Evolutionary conservation across 116 monocot genomes (phyloP).

Genomic region (Iris pallida): DNA sequence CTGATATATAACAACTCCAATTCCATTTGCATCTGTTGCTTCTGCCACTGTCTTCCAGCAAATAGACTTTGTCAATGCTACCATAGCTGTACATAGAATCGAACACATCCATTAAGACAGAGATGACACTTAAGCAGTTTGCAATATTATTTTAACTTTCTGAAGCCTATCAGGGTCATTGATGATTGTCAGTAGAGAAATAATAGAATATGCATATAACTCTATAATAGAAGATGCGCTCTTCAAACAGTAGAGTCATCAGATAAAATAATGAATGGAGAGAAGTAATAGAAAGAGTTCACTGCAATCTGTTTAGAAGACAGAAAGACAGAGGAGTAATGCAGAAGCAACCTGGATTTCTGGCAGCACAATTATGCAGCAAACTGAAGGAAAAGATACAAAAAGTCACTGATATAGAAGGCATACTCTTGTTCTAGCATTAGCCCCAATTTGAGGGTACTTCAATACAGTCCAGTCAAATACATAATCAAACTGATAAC

Average conservation of each 20-base stretch:
- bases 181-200: neutral
- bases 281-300: too few species aligned
- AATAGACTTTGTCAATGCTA: slow-evolving; percentile 61
- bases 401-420: neutral
- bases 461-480: slow-evolving; percentile 50
- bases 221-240: too few species aligned
- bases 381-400: too few species aligned
- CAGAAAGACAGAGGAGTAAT: too few species aligned
- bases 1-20: slow-evolving; percentile 86
- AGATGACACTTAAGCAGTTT: neutral
- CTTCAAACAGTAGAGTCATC: too few species aligned
- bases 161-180: neutral
- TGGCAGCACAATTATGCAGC: too few species aligned
- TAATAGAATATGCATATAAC: neutral
- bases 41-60: slow-evolving; percentile 79
- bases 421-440: slow-evolving; percentile 23
- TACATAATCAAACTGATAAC: slow-evolving; percentile 46
- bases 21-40: slow-evolving; percentile 53
- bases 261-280: too few species aligned
- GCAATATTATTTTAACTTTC: neutral
- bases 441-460: slow-evolving; percentile 35
- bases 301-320: too few species aligned
- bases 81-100: slow-evolving; percentile 62
- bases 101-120: neutral
- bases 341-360: too few species aligned